Conservation (phyloP, 2,329 filamentous ascomycete genomes). For the Phaeophleospora eucalypticola region DNA sequence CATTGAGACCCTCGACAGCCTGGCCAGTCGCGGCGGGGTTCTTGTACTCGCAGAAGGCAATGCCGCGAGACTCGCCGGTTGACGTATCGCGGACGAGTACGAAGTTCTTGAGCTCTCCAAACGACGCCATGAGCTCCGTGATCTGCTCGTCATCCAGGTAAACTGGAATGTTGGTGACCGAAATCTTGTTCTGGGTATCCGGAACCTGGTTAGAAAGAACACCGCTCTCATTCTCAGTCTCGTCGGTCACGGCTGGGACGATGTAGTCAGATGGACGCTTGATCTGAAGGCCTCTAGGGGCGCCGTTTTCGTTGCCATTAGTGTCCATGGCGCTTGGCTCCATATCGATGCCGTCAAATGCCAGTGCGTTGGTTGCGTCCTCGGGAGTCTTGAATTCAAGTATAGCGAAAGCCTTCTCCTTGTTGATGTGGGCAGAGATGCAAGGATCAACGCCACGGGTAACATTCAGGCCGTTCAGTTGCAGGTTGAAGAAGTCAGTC, state of each 20-base stretch:
- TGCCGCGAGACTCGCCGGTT: conserved; percentile 77
- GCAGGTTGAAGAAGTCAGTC: conserved; percentile 86
- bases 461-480: conserved; percentile 94
- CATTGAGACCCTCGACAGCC: conserved; percentile 85
- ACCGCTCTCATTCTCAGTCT: conserved; percentile 69
- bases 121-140: conserved; percentile 80
- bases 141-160: conserved; percentile 91
- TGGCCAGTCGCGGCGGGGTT: conserved; percentile 74
- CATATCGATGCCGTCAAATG: conserved; percentile 86
- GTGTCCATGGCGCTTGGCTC: conserved; percentile 56
- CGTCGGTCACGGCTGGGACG: conserved; percentile 73
- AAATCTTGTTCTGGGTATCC: conserved; percentile 93
- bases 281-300: conserved; percentile 62
- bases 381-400: conserved; percentile 83
- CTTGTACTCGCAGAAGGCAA: conserved; percentile 93
- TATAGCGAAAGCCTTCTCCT: conserved; percentile 75
- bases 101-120: conserved; percentile 91
- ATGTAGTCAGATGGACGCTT: conserved; percentile 95
- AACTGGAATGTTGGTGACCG: conserved; percentile 79
- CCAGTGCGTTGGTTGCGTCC: conserved; percentile 87
- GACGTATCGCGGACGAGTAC: conserved; percentile 80
- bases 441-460: conserved; percentile 81
- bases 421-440: conserved; percentile 73
- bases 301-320: conserved; percentile 53
- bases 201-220: conserved; percentile 76